Percentiles rank a stretch among this genome's conserved stretches.
Evolutionary conservation across 2,329 filamentous ascomycete genomes (phyloP).

Genomic region (Aspergillus jensenii): DNA sequence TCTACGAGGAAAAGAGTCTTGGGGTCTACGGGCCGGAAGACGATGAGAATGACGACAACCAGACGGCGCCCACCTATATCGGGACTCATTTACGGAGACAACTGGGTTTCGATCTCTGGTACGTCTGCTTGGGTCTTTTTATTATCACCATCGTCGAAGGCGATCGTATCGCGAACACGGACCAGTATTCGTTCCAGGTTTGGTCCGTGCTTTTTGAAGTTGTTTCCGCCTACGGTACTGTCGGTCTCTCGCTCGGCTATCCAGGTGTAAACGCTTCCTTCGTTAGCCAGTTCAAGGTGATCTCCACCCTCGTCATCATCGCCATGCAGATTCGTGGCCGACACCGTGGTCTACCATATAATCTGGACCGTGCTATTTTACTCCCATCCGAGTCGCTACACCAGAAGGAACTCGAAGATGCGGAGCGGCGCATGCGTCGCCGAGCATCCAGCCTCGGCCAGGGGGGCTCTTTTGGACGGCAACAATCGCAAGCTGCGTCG

Average conservation of each 20-base stretch:
- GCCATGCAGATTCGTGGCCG: conserved; percentile 67
- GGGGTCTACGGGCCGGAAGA: conserved; percentile 69
- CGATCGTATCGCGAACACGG: conserved; percentile 60
- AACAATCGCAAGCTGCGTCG: conserved; percentile 22
- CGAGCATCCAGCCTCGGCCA: conserved; percentile 37
- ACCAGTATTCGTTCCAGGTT: conserved; percentile 62
- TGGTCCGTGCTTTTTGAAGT: conserved; percentile 79
- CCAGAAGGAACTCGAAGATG: conserved; percentile 58
- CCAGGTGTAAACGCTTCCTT: conserved; percentile 74
- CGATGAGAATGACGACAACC: conserved; percentile 53
- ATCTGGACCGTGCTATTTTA: conserved; percentile 69
- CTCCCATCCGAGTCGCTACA: conserved; percentile 66
- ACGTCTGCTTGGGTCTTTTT: conserved; percentile 90
- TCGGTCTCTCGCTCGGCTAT: conserved; percentile 86
- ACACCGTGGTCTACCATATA: conserved; percentile 64
- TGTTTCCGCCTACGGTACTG: conserved; percentile 89
- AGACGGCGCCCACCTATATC: conserved; percentile 74
- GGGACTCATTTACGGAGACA: conserved; percentile 89
- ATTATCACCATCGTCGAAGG: conserved; percentile 90
- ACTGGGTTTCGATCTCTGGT: conserved; percentile 97
- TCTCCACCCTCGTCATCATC: conserved; percentile 66
- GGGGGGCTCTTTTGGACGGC: conserved; percentile 23
- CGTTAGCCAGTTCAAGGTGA: conserved; percentile 72
- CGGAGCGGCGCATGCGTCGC: conserved; percentile 44
- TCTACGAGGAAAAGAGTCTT: conserved; percentile 78